Percentiles rank a stretch among this genome's conserved stretches.
Evolutionary conservation across 163 green algal genomes (phyloP).

Genomic region (Botryococcus braunii): DNA sequence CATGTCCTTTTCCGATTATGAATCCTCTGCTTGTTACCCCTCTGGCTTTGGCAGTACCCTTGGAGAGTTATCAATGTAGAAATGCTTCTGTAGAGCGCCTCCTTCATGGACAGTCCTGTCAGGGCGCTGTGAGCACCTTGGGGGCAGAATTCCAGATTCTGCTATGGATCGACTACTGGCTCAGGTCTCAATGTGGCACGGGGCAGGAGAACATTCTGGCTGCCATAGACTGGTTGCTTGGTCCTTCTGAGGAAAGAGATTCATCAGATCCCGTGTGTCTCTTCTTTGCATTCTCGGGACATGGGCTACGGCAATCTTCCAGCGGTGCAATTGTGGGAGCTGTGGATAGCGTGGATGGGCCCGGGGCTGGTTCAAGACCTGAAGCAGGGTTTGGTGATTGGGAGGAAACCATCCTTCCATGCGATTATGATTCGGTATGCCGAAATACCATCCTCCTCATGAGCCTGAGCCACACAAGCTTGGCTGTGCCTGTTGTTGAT

Average conservation of each 20-base stretch:
- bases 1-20: too few relatives aligned
- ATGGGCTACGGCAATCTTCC: constrained; percentile 7
- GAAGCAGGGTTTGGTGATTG: too few relatives aligned
- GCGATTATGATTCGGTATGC: too few relatives aligned
- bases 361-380: too few relatives aligned
- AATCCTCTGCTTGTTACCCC: not conserved
- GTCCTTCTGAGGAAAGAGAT: constrained; percentile 1
- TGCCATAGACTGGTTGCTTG: constrained; percentile 15
- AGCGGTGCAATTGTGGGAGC: too few relatives aligned
- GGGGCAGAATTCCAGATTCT: not conserved
- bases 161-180: not conserved
- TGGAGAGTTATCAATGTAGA: not conserved
- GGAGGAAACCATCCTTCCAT: too few relatives aligned
- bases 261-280: too few relatives aligned
- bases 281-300: constrained; percentile 23
- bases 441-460: too few relatives aligned
- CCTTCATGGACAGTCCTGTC: not conserved
- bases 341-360: too few relatives aligned
- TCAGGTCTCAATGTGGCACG: not conserved
- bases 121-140: not conserved
- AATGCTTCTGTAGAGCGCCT: not conserved
- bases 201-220: constrained; percentile 14
- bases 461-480: too few relatives aligned
- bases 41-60: not conserved
- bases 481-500: too few relatives aligned